Conservation (phyloP, 1,139 yeast genomes). For the Taphrina pruni region DNA sequence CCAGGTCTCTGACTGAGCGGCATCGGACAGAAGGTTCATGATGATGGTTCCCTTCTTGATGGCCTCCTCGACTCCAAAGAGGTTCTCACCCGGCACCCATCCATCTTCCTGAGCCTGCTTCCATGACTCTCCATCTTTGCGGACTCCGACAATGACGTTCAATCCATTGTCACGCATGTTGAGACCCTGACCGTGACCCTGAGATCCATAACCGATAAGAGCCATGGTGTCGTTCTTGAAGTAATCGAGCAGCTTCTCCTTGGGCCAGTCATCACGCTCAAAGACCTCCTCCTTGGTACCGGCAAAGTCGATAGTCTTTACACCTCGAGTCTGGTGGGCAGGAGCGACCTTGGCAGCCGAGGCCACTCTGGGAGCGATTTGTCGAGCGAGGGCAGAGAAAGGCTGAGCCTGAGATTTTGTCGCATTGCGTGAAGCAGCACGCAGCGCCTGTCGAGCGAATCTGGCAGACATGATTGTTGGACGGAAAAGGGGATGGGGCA, state of each 20-base stretch:
- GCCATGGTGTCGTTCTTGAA: conserved; percentile 98
- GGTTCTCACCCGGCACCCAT: conserved; percentile 99
- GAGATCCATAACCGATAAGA: conserved; percentile 98
- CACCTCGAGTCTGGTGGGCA: conserved; percentile 65
- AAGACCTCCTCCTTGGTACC: conserved; percentile 94
- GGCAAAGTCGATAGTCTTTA: conserved; percentile 95
- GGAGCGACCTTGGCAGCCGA: conserved; percentile 48
- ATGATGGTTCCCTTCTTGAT: conserved; percentile 86
- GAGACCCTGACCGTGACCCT: conserved; percentile 99
- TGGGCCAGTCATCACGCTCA: conserved; percentile 99
- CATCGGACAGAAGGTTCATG: conserved; percentile 98
- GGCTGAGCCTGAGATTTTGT: conserved; percentile 45
- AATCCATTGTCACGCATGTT: conserved; percentile 98
- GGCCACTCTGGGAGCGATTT: conserved; percentile 48
- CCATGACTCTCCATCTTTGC: conserved; percentile 99
- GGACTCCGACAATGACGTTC: conserved; percentile 96
- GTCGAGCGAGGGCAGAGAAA: conserved; percentile 48
- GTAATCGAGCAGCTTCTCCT: conserved; percentile 91
- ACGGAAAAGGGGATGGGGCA: not conserved
- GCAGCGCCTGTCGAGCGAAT: conserved; percentile 48
- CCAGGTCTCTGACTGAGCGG: conserved; percentile 99
- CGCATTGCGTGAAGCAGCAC: conserved; percentile 49
- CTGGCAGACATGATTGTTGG: conserved; percentile 41
- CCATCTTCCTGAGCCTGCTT: conserved; percentile 99
- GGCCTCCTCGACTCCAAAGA: conserved; percentile 94